Conservation (phyloP, 495 filamentous ascomycete genomes). For the Cercophora sp. region DNA sequence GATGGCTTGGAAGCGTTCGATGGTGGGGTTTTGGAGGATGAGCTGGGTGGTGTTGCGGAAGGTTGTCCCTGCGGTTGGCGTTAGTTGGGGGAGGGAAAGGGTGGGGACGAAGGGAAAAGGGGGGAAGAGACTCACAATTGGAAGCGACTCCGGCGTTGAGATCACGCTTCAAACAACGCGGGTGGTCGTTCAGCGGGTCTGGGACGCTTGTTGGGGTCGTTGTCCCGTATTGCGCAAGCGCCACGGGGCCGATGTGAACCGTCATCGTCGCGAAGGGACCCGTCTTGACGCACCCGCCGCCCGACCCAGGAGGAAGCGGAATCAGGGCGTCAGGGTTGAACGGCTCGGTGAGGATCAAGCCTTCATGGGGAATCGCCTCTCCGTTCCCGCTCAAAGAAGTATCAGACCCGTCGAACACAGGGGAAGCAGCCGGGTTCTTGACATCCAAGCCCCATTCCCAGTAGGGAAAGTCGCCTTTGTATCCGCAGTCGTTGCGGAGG, state of each 20-base stretch:
- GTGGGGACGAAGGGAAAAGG: not conserved
- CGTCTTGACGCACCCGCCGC: slow-evolving; percentile 58
- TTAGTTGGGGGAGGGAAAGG: slow-evolving; percentile 1
- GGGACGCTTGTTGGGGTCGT: not conserved
- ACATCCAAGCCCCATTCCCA: slow-evolving; percentile 23
- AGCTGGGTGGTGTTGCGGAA: slow-evolving; percentile 19
- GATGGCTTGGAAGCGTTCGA: slow-evolving; percentile 48
- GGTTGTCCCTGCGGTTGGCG: slow-evolving; percentile 8
- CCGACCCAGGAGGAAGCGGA: slow-evolving; percentile 43
- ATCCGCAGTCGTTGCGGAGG: slow-evolving; percentile 63
- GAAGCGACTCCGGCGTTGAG: slow-evolving; percentile 19
- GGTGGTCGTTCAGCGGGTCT: slow-evolving; percentile 44
- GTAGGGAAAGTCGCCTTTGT: slow-evolving; percentile 44
- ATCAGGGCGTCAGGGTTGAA: slow-evolving; percentile 7
- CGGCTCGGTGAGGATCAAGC: slow-evolving; percentile 13
- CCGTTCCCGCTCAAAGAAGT: slow-evolving; percentile 22
- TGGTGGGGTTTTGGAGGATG: slow-evolving; percentile 21
- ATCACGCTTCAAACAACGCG: slow-evolving; percentile 63
- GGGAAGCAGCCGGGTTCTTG: slow-evolving; percentile 25
- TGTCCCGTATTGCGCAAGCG: slow-evolving; percentile 13
- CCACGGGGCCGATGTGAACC: slow-evolving; percentile 30
- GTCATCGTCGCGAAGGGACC: slow-evolving; percentile 53
- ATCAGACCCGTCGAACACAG: slow-evolving; percentile 27
- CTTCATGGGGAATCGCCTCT: slow-evolving; percentile 37
- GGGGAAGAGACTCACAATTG: slow-evolving; percentile 17